Evolutionary conservation across 768 basidiomycete species (phyloP).

Genomic region (Russula brevipes): DNA sequence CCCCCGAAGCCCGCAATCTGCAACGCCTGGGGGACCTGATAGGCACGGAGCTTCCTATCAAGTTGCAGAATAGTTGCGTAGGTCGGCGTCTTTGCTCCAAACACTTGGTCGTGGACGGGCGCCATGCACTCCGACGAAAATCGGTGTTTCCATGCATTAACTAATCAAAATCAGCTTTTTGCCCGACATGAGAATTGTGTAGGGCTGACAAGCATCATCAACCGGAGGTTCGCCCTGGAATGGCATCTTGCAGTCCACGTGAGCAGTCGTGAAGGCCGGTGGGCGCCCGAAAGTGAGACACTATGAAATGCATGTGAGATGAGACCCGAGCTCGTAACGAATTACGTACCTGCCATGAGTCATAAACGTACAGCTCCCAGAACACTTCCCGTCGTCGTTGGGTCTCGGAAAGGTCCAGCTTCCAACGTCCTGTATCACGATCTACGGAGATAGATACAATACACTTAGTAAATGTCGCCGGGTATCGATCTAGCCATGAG

Average conservation of each 20-base stretch:
- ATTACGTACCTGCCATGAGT: slow-evolving; percentile 57
- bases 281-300: slow-evolving; percentile 68
- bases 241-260: slow-evolving; percentile 28
- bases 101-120: slow-evolving; percentile 62
- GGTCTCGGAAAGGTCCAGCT: slow-evolving; percentile 50
- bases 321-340: background rate
- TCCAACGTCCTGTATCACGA: slow-evolving; percentile 65
- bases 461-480: slow-evolving; percentile 7
- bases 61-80: slow-evolving; percentile 61
- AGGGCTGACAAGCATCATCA: slow-evolving; percentile 45
- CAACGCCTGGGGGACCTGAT: slow-evolving; percentile 58
- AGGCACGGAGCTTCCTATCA: slow-evolving; percentile 58
- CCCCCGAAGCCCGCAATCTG: slow-evolving; percentile 58
- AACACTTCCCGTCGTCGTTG: slow-evolving; percentile 54
- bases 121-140: slow-evolving; percentile 58
- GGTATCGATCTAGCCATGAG: background rate
- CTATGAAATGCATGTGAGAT: slow-evolving; percentile 32
- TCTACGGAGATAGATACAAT: slow-evolving; percentile 37
- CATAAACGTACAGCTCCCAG: slow-evolving; percentile 61
- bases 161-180: slow-evolving; percentile 32
- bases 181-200: slow-evolving; percentile 39
- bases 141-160: slow-evolving; percentile 64
- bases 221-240: slow-evolving; percentile 46
- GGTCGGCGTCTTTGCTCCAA: slow-evolving; percentile 54
- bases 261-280: slow-evolving; percentile 48